A percentile compares a stretch with the other conserved stretches of the same genome.
These are phyloP conservation scores for Russula earlei DNA, from an alignment of 768 basidiomycete species.

Conservation along the genomic window DNA sequence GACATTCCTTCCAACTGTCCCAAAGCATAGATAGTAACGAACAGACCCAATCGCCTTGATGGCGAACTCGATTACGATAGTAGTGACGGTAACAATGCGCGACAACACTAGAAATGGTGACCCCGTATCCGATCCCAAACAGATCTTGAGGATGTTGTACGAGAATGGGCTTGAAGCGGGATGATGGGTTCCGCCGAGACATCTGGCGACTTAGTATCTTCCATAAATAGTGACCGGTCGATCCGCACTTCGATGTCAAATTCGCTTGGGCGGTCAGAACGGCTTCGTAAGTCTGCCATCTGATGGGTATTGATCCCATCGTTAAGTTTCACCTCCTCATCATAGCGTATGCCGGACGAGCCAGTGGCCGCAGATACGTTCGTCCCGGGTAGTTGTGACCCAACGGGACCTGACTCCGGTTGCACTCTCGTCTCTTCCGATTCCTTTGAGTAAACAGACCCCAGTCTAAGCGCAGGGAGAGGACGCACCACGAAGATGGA, in stretches of 20 bases:
- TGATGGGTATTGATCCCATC: background rate
- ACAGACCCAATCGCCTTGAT: too few species aligned
- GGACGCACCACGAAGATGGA: conserved; percentile 27
- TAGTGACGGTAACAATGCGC: too few species aligned
- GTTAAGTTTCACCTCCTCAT: background rate
- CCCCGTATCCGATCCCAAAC: background rate
- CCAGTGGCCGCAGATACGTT: background rate
- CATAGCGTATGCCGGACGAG: background rate
- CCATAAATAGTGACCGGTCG: conserved; percentile 1
- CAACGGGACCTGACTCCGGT: background rate
- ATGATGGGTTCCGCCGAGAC: background rate
- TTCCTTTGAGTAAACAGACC: background rate
- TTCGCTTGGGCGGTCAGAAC: background rate
- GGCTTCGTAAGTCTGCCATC: background rate
- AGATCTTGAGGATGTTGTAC: too few species aligned
- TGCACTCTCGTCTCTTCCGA: conserved; percentile 20
- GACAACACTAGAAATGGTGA: background rate
- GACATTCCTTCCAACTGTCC: too few species aligned
- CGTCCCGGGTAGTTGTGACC: too few species aligned
- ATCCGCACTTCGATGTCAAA: conserved; percentile 18
- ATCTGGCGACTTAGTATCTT: background rate
- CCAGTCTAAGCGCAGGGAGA: background rate
- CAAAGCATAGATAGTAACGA: too few species aligned
- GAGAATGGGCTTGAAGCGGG: background rate
- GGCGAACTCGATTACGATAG: background rate